phyloP scores from a whole-genome alignment of 2,329 filamentous ascomycete species.

The Monilinia fructicola region DNA sequence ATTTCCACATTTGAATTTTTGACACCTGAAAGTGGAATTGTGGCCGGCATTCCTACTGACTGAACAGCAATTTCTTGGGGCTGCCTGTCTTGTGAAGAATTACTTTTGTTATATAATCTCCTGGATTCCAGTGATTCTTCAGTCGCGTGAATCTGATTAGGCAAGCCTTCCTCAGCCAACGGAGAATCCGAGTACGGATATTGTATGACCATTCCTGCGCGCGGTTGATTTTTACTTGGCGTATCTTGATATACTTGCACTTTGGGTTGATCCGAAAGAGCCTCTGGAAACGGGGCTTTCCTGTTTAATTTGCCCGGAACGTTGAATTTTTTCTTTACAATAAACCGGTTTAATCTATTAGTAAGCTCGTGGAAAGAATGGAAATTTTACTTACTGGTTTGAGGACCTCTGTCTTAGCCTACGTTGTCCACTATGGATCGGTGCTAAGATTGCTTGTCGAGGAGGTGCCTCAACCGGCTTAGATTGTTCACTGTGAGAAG shows the following conservation, averaged over 20 bases:
- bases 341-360: background rate
- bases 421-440: background rate
- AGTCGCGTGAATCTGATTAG: background rate
- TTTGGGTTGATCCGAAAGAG: background rate
- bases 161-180: background rate
- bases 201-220: background rate
- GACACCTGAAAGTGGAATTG: background rate
- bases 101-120: background rate
- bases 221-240: background rate
- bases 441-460: background rate
- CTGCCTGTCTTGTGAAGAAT: background rate
- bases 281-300: slow-evolving; percentile 10
- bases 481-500: background rate
- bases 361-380: background rate
- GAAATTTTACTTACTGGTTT: background rate
- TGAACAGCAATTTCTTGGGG: background rate
- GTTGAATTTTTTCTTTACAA: slow-evolving; percentile 1
- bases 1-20: background rate
- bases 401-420: background rate
- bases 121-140: background rate
- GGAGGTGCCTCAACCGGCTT: background rate
- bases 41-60: background rate
- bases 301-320: background rate
- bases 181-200: background rate
- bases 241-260: background rate